phyloP scores from a whole-genome alignment of 345 rosid genomes.

The Syzygium grande region DNA sequence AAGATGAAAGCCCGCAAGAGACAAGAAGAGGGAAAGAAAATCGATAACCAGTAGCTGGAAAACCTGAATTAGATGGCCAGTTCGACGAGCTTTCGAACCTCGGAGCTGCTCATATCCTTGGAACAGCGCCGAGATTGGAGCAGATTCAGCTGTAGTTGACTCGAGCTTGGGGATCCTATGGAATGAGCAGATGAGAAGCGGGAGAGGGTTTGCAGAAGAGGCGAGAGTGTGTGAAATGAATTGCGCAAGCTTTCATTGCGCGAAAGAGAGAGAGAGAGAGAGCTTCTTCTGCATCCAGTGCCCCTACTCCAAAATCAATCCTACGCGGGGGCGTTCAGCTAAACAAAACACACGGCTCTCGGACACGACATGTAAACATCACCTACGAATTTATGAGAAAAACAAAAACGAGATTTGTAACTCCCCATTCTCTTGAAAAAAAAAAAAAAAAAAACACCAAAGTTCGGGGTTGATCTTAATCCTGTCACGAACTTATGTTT shows the following conservation, averaged over 20 bases:
- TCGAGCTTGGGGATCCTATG: not conserved
- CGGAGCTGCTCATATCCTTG: not conserved
- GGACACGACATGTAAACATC: not conserved
- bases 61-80: not conserved
- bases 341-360: not conserved
- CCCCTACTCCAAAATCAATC: not conserved
- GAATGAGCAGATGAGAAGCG: not conserved
- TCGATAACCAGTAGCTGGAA: not conserved
- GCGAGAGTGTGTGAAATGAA: not conserved
- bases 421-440: not conserved
- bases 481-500: not conserved
- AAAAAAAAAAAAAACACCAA: not conserved
- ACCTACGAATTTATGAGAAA: not conserved
- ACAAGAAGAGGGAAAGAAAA: not conserved
- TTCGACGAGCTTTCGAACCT: not conserved
- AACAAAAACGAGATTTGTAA: not conserved
- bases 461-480: not conserved
- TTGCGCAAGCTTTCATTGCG: not conserved
- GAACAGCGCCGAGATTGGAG: not conserved
- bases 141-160: not conserved
- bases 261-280: not conserved
- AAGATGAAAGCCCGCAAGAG: not conserved
- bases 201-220: not conserved
- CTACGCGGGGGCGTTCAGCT: not conserved
- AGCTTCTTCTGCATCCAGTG: not conserved